Evolutionary conservation across 768 basidiomycete species (phyloP).

Genomic region (Paxillus involutus): DNA sequence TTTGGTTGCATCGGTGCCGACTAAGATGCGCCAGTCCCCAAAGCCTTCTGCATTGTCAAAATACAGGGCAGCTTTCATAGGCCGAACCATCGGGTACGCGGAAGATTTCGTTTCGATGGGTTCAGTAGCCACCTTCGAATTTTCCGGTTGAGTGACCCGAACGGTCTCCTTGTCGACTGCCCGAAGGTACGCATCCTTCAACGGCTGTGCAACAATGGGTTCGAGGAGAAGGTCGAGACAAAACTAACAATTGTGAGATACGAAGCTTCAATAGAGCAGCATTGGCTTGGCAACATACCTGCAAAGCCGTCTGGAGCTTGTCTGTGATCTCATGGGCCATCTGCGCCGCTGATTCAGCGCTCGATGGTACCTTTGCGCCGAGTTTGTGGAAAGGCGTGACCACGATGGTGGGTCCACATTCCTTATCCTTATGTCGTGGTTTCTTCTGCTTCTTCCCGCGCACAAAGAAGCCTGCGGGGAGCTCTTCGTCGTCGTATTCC

Average conservation of each 20-base stretch:
- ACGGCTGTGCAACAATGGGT: constrained; percentile 9
- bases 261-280: background rate
- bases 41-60: constrained; percentile 60
- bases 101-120: constrained; percentile 15
- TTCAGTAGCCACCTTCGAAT: background rate
- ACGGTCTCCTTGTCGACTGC: background rate
- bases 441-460: constrained; percentile 30
- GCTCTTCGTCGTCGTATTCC: constrained; percentile 1
- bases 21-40: constrained; percentile 63
- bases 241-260: constrained; percentile 15
- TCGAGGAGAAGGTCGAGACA: constrained; percentile 23
- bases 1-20: constrained; percentile 48
- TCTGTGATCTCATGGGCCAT: constrained; percentile 16
- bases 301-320: constrained; percentile 26
- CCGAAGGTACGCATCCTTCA: constrained; percentile 11
- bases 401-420: constrained; percentile 20
- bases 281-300: constrained; percentile 18
- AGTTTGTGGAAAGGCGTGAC: constrained; percentile 30
- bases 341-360: constrained; percentile 14
- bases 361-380: constrained; percentile 25
- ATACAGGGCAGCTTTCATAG: constrained; percentile 60
- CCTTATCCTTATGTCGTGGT: constrained; percentile 16
- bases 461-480: constrained; percentile 1
- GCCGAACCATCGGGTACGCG: constrained; percentile 49
- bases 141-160: background rate